Evolutionary conservation across 768 basidiomycete species (phyloP).

Genomic region (Hydnomerulius pinastri): DNA sequence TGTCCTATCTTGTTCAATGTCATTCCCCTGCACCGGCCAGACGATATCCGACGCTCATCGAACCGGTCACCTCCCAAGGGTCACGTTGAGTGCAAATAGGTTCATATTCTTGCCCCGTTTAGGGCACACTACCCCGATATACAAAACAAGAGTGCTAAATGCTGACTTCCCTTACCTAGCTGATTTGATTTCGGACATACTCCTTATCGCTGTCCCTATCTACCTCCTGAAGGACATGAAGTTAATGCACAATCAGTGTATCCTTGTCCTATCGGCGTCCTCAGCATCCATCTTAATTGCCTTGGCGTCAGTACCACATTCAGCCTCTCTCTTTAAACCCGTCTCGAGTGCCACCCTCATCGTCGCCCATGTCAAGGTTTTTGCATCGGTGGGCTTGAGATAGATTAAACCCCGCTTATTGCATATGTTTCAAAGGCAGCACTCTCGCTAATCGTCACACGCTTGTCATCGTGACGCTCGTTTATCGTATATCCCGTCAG

Average conservation of each 20-base stretch:
- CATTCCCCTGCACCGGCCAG: too few species aligned
- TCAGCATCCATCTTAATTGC: constrained; percentile 23
- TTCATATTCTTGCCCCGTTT: too few species aligned
- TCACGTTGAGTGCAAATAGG: too few species aligned
- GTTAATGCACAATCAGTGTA: constrained; percentile 11
- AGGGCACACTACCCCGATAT: too few species aligned
- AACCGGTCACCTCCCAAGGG: too few species aligned
- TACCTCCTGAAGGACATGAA: constrained; percentile 14
- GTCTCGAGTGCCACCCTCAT: constrained; percentile 3
- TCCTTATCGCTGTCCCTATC: constrained; percentile 17
- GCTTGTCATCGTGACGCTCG: constrained; percentile 19
- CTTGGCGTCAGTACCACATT: constrained; percentile 13
- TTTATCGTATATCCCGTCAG: constrained; percentile 12
- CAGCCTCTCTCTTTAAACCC: constrained; percentile 10
- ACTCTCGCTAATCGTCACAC: constrained; percentile 21
- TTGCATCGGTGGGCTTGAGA: too few species aligned
- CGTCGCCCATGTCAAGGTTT: constrained; percentile 21
- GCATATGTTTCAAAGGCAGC: constrained; percentile 14
- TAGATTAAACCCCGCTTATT: neutral
- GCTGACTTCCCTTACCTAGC: too few species aligned
- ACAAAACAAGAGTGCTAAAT: too few species aligned
- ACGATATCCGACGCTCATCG: too few species aligned
- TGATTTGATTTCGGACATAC: constrained; percentile 18
- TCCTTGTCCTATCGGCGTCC: constrained; percentile 22
- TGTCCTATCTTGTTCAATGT: too few species aligned